Evolutionary conservation across 1,139 yeast genomes (phyloP), one percentile per base, ranked within the genome.

Genomic region (Yamadazyma dendronema): DNA sequence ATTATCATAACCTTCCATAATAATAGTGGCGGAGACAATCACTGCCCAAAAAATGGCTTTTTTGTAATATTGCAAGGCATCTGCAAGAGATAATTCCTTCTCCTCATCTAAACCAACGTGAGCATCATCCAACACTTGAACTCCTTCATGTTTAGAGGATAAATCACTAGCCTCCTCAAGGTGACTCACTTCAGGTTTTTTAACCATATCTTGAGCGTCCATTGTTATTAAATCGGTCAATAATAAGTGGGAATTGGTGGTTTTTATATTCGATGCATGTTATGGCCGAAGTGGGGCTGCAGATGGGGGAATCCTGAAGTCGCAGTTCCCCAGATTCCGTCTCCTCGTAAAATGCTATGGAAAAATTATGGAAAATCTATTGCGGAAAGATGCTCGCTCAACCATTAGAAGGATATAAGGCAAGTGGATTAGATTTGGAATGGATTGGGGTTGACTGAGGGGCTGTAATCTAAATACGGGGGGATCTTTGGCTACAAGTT

Each of bases 11-110:
- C 61, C 61, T 44, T 56, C 32, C 32, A 30, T 30, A 32, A 55
- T 42, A 38, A 57, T 55, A 23, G 61, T 54, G n/a, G 48, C 42
- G 17, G 57, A 49, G 35, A 56, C 35, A 10, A 56, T 53, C 38
- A 52, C 41, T 12, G 58, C 49, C 60, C 59, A 57, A 12, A 47
- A 43, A n/a, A 53, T 40, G 10, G 58, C 58, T 34, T 43, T 47
- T 30, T 49, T 50, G 32, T 56, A 53, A 11, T 43, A 42, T 28
- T 39, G 44, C 13, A 55, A 24, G 15, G 57, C 59, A 30, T 52
- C 47, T 4, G 24, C 7, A 8, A 54, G 35, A 3, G 46, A 42
- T 21, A 54, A 36, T 1, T 46, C 52, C 34, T 56, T 55, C 39
- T 56, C 59, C 15, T 44, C 49, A 10, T 42, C 41, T 13, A 55